Percentiles rank a stretch among this genome's conserved stretches.
Evolutionary conservation across 2,329 filamentous ascomycete species (phyloP).

Genomic region (Aspergillus oerlinghausenensis): DNA sequence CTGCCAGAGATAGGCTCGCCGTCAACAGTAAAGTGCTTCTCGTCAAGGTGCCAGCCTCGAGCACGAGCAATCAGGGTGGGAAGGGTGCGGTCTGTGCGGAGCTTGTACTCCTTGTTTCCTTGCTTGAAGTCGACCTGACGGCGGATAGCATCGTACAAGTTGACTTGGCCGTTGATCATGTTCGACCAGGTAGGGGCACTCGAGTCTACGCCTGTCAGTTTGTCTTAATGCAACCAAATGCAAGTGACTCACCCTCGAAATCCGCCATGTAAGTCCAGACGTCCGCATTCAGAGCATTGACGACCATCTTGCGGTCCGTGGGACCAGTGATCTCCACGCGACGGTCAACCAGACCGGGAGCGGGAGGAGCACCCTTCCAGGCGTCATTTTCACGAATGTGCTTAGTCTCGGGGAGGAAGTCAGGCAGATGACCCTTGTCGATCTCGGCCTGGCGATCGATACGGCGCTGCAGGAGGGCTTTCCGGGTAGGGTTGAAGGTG

Average conservation of each 20-base stretch:
- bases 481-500: conserved; percentile 86
- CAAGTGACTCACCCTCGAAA: conserved; percentile 70
- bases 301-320: conserved; percentile 97
- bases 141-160: conserved; percentile 93
- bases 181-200: conserved; percentile 97
- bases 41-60: conserved; percentile 94
- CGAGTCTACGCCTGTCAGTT: conserved; percentile 59
- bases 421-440: conserved; percentile 80
- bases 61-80: conserved; percentile 93
- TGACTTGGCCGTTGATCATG: conserved; percentile 98
- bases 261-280: conserved; percentile 99
- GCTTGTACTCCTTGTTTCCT: conserved; percentile 93
- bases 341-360: conserved; percentile 86
- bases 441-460: conserved; percentile 85
- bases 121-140: conserved; percentile 95
- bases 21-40: conserved; percentile 96
- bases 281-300: conserved; percentile 91
- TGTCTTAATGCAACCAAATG: not conserved
- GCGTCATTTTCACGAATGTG: conserved; percentile 90
- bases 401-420: conserved; percentile 94
- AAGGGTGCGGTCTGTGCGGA: conserved; percentile 79
- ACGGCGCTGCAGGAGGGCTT: conserved; percentile 81
- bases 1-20: conserved; percentile 89
- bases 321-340: conserved; percentile 96
- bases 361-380: conserved; percentile 89